Conservation (phyloP, 2,329 filamentous ascomycete genomes). For the Neoscytalidium dimidiatum region DNA sequence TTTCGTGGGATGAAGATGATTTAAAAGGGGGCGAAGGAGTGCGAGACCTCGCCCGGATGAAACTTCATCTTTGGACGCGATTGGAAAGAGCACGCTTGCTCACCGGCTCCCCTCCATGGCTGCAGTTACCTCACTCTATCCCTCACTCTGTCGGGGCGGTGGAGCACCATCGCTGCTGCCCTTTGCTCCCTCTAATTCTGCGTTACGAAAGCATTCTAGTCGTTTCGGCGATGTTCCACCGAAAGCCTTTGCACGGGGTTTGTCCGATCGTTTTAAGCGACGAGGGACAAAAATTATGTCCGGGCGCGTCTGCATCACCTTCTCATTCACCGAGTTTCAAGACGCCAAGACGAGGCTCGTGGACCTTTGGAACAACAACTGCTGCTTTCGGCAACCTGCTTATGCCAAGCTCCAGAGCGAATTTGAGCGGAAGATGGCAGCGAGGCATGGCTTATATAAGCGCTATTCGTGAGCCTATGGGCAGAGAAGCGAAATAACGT, state of each 20-base stretch:
- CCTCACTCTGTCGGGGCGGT: not conserved
- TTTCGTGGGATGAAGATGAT: no score
- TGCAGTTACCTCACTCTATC: not conserved
- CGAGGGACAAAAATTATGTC: not conserved
- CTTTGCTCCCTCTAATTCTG: not conserved
- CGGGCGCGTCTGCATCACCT: not conserved
- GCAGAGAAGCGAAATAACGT: no score
- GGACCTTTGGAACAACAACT: not conserved
- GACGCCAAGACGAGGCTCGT: not conserved
- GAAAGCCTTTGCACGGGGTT: not conserved
- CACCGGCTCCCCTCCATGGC: not conserved
- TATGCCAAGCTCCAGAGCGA: no score
- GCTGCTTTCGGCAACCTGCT: not conserved
- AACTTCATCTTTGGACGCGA: no score
- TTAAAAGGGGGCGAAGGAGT: no score
- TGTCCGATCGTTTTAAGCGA: not conserved
- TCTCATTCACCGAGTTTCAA: no score
- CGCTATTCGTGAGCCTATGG: no score
- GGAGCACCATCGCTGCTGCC: not conserved
- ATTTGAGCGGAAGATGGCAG: no score
- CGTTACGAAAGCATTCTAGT: not conserved
- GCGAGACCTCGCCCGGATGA: no score
- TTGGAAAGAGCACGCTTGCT: not conserved
- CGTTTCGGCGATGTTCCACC: slow-evolving; percentile 15
- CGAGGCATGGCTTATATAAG: no score